phyloP scores from a whole-genome alignment of 2,329 filamentous ascomycete genomes.

The Colletotrichum trifolii region DNA sequence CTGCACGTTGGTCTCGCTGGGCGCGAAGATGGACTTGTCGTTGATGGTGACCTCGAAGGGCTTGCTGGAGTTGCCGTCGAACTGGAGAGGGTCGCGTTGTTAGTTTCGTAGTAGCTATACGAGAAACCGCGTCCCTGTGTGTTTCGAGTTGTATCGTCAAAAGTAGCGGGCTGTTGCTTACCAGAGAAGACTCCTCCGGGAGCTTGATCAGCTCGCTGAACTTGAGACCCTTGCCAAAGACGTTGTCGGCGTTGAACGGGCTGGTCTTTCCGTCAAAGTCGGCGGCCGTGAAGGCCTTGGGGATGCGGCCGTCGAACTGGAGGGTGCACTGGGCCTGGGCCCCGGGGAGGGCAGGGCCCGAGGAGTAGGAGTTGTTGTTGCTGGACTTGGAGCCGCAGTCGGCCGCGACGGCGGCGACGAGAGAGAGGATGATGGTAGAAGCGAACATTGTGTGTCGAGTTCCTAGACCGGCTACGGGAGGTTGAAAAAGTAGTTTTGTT shows the following conservation, averaged over 20 bases:
- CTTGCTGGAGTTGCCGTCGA: slow-evolving; percentile 54
- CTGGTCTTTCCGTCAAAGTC: slow-evolving; percentile 57
- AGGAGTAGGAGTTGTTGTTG: slow-evolving; percentile 12
- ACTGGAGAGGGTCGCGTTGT: slow-evolving; percentile 40
- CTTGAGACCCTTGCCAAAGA: slow-evolving; percentile 63
- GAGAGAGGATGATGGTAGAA: slow-evolving; percentile 32
- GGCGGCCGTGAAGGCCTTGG: slow-evolving; percentile 48
- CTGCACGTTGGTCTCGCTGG: slow-evolving; percentile 60
- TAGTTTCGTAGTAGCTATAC: neutral
- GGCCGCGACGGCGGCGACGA: slow-evolving; percentile 28
- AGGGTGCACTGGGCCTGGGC: slow-evolving; percentile 48
- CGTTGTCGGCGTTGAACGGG: slow-evolving; percentile 62
- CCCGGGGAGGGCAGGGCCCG: slow-evolving; percentile 15
- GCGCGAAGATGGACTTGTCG: slow-evolving; percentile 70
- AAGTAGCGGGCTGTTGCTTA: slow-evolving; percentile 38
- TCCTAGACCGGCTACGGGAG: slow-evolving; percentile 34
- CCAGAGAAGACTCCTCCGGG: slow-evolving; percentile 54
- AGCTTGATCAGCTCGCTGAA: slow-evolving; percentile 63
- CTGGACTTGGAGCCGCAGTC: slow-evolving; percentile 10
- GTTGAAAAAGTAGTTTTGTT: neutral
- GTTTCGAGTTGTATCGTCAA: neutral
- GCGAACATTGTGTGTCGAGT: slow-evolving; percentile 29
- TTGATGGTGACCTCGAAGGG: slow-evolving; percentile 66
- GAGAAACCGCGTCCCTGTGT: no score
- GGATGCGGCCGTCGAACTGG: slow-evolving; percentile 60